These are phyloP conservation scores for Kurtzmaniella quercitrusa DNA, from an alignment of 1,139 yeast species.

Conservation along the genomic window DNA sequence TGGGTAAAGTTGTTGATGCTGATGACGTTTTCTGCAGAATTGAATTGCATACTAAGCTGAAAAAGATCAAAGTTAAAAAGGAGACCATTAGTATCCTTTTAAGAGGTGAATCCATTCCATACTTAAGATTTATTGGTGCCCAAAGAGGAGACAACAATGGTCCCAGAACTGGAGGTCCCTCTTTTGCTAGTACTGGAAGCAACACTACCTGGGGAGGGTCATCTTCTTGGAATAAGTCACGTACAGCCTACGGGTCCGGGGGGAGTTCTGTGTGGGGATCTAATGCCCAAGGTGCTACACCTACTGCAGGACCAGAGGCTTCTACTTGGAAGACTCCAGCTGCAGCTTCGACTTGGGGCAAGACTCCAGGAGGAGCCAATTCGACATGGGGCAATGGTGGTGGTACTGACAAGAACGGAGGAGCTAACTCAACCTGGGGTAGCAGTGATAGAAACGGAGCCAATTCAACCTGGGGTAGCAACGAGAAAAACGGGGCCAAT, in stretches of 20 bases:
- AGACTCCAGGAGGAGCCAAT: slow-evolving; percentile 20
- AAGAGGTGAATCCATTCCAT: slow-evolving; percentile 67
- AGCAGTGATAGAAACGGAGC: slow-evolving; percentile 13
- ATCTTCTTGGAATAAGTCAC: slow-evolving; percentile 18
- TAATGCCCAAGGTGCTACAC: slow-evolving; percentile 15
- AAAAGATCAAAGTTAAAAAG: slow-evolving; percentile 81
- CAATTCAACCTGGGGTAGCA: slow-evolving; percentile 23
- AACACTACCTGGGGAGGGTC: slow-evolving; percentile 26
- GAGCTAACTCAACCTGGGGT: slow-evolving; percentile 24
- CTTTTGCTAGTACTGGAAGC: slow-evolving; percentile 35
- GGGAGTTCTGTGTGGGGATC: slow-evolving; percentile 21
- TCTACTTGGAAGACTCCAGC: slow-evolving; percentile 37
- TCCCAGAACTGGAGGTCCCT: slow-evolving; percentile 8
- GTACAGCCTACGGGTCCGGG: slow-evolving; percentile 15
- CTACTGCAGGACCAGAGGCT: slow-evolving; percentile 22
- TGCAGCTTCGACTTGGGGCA: slow-evolving; percentile 21
- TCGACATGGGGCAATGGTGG: slow-evolving; percentile 26
- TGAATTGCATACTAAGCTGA: slow-evolving; percentile 89
- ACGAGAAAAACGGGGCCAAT: slow-evolving; percentile 12
- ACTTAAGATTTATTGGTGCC: slow-evolving; percentile 72
- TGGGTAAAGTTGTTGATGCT: slow-evolving; percentile 91
- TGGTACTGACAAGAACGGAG: slow-evolving; percentile 9
- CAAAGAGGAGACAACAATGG: slow-evolving; percentile 15
- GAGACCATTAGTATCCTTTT: slow-evolving; percentile 68
- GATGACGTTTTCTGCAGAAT: slow-evolving; percentile 89